phyloP scores from a whole-genome alignment of 2,329 filamentous ascomycete genomes.

The Hymenoscyphus salicellus region DNA sequence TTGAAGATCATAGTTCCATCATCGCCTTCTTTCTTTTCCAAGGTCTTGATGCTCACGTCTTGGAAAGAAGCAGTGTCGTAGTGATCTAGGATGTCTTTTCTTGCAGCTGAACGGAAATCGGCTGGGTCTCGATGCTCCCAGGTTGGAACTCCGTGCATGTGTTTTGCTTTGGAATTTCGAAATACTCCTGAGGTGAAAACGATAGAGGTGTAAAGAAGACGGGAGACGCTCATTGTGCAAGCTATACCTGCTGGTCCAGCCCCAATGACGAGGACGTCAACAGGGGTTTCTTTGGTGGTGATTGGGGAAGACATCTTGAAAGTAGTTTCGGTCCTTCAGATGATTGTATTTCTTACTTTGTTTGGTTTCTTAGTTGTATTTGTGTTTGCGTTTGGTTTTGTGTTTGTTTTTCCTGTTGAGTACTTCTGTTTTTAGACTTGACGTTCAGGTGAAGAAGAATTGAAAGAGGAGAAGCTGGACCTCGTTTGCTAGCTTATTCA shows the following conservation, averaged over 20 bases:
- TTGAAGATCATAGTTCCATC: conserved; percentile 35
- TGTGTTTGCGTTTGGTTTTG: too few species aligned
- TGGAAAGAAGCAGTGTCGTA: conserved; percentile 39
- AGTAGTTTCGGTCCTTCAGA: too few species aligned
- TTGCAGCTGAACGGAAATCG: conserved; percentile 36
- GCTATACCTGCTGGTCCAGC: conserved; percentile 46
- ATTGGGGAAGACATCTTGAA: conserved; percentile 1
- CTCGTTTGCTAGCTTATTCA: too few species aligned
- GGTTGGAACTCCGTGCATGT: conserved; percentile 46
- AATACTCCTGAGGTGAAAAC: conserved; percentile 44
- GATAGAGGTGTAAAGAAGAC: conserved; percentile 40
- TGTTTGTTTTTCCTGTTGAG: too few species aligned
- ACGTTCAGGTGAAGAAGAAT: too few species aligned
- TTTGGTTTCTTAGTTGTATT: too few species aligned
- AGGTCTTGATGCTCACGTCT: conserved; percentile 27
- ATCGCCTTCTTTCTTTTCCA: conserved; percentile 20
- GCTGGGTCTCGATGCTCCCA: conserved; percentile 39
- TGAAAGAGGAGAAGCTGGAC: too few species aligned
- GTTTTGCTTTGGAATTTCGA: conserved; percentile 41
- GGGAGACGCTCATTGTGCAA: conserved; percentile 40
- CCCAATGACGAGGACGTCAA: conserved; percentile 41
- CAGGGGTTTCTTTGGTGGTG: neutral
- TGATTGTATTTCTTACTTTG: too few species aligned
- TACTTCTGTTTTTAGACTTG: too few species aligned
- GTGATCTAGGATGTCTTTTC: conserved; percentile 37